Evolutionary conservation across 1,284 basidiomycete genomes (phyloP), one percentile per base, ranked within the genome.

Genomic region (Malassezia equina): DNA sequence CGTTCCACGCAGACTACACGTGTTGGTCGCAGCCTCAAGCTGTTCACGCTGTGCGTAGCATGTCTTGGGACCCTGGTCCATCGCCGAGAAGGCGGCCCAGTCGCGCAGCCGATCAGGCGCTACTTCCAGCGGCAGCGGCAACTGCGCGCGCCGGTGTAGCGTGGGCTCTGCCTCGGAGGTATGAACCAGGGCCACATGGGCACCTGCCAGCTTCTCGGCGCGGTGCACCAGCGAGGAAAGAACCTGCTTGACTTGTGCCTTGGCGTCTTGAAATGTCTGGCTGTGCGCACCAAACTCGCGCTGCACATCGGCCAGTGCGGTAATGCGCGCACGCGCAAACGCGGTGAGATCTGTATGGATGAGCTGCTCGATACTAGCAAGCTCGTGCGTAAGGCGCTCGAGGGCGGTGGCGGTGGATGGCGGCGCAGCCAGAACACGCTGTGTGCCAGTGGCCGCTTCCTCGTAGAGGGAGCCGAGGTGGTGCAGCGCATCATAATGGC

Each of bases 1-100:
- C 25, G 55, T 54, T n/a, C 70, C 70, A 46, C 62, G 65, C 15
- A 66, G 67, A 2, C 56, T 61, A 54, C 70, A 73, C 11, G 52
- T 46, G 52, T 52, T 52, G 11, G 65, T 71, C 2, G 68, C 66
- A 8, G 63, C 44, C 7, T 62, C 56, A 13, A 72, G 58, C 19
- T 58, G 55, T 9, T 52, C 43, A 21, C 51, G 46, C 46, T 28
- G 46, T 19, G 46, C n/a, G 31, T 36, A 23, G 17, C 44, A 28
- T 19, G n/a, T 27, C 24, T 43, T 43, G 41, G 41, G 24, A 6
- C 13, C 13, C n/a, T 43, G 41, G 13, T 43, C 41, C 27, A 21
- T 33, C 13, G 32, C 32, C 12, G 15, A 7, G 32, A 24, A 36
- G n/a, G 46, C 19, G 13, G 31, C 32, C 31, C 19, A 25, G 7